Evolutionary conservation across 306 rosid species (phyloP), one percentile per base, ranked within the genome.

Genomic region (Argentina anserina): DNA sequence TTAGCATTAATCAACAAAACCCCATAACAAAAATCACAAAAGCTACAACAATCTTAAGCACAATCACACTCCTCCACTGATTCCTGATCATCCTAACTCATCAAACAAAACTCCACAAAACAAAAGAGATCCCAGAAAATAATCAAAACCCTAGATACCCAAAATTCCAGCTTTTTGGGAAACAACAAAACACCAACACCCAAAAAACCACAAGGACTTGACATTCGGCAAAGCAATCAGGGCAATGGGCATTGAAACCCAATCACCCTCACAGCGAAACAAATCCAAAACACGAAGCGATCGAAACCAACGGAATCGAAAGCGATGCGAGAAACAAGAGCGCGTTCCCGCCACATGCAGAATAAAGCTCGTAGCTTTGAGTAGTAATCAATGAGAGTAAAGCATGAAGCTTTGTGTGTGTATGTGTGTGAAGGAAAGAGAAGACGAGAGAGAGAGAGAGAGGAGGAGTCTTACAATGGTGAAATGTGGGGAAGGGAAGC

Each of bases 291-390:
- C 17, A 45, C 9, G 58, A 28, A 17, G 11, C 71, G 29, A 33
- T 33, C 55, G 33, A 8, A 49, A 47, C 11, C 40, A 34, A 34
- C 42, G 45, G 49, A 69, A 69, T 47, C 73, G 61, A 26, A 40
- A 40, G n/a, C 61, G 49, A 69, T 69, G 73, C 13, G 42, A 33
- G 28, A 56, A 56, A 25, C 14, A 31, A 47, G 49, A 49, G 26
- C 31, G 43, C 43, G 73, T 69, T 69, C 73, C 73, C 73, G 73
- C 73, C 61, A 47, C 61, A 69, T 20, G 61, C n/a, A 47, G 47
- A 49, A n/a, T n/a, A n/a, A 6, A 47, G 59, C 26, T 33, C 36
- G 5, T 3, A 33, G 36, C 36, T 33, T 33, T 33, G 36, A 33
- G 36, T 33, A 33, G 36, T 33, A 33, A 33, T 33, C 36, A 33